These are phyloP conservation scores for Amoebophrya sp. DNA, from an alignment of 169 alveolate species.

Conservation along the genomic window DNA sequence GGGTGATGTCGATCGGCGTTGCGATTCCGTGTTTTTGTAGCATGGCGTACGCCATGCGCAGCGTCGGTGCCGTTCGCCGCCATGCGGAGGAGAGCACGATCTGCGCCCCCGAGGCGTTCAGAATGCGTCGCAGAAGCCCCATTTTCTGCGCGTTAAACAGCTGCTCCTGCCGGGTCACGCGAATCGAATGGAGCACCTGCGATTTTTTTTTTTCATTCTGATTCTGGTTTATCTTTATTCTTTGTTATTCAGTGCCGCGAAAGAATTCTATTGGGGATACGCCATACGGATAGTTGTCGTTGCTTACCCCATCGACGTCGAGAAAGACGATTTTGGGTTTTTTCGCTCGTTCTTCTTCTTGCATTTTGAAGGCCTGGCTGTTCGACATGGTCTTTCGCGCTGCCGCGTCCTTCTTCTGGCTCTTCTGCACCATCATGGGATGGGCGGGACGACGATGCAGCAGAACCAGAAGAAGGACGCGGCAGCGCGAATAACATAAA, in stretches of 20 bases:
- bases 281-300: too few species aligned
- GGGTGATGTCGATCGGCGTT: neutral
- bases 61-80: neutral
- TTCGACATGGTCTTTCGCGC: neutral
- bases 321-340: neutral
- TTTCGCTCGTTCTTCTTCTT: neutral
- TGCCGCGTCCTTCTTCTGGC: too few species aligned
- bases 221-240: neutral
- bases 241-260: too few species aligned
- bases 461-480: too few species aligned
- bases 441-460: too few species aligned
- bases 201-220: neutral
- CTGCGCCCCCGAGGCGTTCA: neutral
- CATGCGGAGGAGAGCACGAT: neutral
- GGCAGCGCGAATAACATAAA: too few species aligned
- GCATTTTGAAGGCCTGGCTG: neutral
- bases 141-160: neutral
- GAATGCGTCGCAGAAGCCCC: neutral
- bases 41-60: neutral
- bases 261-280: too few species aligned
- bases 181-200: neutral
- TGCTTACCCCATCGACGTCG: neutral
- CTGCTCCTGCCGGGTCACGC: neutral
- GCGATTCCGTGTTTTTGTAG: neutral
- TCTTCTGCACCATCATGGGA: too few species aligned